A percentile compares a stretch with the other conserved stretches of the same genome.
These are phyloP conservation scores for Thinopyrum obtusiflorum DNA, from an alignment of 202 grass and related monocot species.

Conservation along the genomic window DNA sequence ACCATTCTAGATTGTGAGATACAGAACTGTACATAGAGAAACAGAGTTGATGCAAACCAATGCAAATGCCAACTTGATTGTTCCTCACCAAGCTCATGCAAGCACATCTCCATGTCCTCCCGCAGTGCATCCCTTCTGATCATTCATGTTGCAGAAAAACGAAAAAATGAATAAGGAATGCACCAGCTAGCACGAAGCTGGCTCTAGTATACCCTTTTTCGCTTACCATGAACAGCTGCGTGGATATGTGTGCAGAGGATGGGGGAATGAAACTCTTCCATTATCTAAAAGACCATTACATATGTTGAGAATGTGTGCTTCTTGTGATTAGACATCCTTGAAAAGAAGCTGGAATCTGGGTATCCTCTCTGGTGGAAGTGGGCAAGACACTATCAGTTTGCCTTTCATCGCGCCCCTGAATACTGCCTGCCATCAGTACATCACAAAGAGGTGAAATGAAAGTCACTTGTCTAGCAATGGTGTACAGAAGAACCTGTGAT, in stretches of 20 bases:
- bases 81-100: not conserved
- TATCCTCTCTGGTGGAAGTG: constrained; percentile 78
- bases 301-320: not conserved
- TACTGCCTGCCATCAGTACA: constrained; percentile 47
- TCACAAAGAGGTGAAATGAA: not conserved
- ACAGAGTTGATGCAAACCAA: not conserved
- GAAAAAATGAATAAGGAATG: not conserved
- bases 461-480: not conserved
- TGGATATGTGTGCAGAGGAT: not conserved
- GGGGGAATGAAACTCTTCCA: not conserved
- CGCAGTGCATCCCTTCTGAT: not conserved
- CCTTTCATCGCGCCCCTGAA: constrained; percentile 94
- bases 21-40: not conserved
- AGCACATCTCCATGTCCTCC: not conserved
- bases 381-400: constrained; percentile 77
- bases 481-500: not conserved
- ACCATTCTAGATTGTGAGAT: not conserved
- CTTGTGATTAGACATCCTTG: constrained; percentile 59
- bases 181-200: not conserved
- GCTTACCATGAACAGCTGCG: not conserved
- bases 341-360: constrained; percentile 82
- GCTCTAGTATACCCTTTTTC: not conserved
- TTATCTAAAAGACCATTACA: not conserved
- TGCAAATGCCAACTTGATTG: not conserved
- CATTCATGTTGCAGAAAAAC: not conserved